Evolutionary conservation across 768 basidiomycete species (phyloP).

Genomic region (Termitomyces bulborhizus): DNA sequence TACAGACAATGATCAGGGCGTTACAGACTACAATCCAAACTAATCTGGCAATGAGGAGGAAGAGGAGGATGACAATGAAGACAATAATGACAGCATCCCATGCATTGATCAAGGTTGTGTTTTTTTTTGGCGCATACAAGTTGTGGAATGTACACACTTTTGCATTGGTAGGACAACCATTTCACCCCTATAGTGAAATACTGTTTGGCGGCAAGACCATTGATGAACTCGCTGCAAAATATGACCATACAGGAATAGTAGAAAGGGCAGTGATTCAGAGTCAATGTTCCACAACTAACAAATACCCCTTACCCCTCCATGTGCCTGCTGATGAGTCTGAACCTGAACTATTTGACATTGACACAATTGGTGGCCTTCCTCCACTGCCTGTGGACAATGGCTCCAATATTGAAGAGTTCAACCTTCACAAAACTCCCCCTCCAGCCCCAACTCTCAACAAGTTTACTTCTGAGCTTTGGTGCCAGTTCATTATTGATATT

Average conservation of each 20-base stretch:
- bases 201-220: neutral
- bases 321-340: neutral
- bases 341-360: neutral
- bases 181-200: neutral
- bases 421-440: neutral
- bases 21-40: neutral
- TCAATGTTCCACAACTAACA: neutral
- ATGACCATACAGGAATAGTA: neutral
- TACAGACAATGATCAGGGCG: neutral
- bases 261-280: neutral
- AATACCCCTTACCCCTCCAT: neutral
- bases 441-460: neutral
- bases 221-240: neutral
- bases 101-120: slow-evolving; percentile 7
- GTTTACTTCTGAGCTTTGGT: neutral
- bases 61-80: slow-evolving; percentile 1
- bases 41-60: slow-evolving; percentile 4
- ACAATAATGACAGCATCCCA: neutral
- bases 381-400: neutral
- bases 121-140: slow-evolving; percentile 5
- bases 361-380: neutral
- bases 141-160: neutral
- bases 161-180: neutral
- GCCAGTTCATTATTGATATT: slow-evolving; percentile 7
- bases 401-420: neutral